Percentiles rank a stretch among this genome's conserved stretches.
phyloP scores from a whole-genome alignment of 2,329 filamentous ascomycete genomes.

The Aspergillus caelatus region DNA sequence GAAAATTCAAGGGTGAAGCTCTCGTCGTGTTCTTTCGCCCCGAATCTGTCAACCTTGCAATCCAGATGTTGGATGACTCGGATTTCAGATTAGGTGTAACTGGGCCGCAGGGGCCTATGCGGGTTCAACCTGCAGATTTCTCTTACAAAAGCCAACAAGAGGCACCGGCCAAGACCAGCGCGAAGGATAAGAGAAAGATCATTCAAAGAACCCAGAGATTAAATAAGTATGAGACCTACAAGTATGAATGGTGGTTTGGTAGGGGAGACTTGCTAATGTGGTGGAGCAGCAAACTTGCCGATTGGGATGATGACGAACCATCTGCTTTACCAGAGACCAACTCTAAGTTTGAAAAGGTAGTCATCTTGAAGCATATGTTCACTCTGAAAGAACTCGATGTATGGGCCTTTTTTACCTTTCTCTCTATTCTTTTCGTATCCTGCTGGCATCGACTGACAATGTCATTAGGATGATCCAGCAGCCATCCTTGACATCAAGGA shows the following conservation, averaged over 20 bases:
- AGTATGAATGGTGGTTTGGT: not conserved
- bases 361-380: conserved; percentile 93
- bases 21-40: conserved; percentile 93
- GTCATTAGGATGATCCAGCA: conserved; percentile 68
- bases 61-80: conserved; percentile 57
- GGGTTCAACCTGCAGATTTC: conserved; percentile 80
- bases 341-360: conserved; percentile 72
- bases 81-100: conserved; percentile 71
- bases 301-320: conserved; percentile 92
- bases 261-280: conserved; percentile 19
- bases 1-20: conserved; percentile 90
- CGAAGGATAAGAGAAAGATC: conserved; percentile 81
- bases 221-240: conserved; percentile 56
- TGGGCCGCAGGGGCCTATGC: conserved; percentile 65
- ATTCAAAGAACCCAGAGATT: conserved; percentile 90
- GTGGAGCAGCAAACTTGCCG: conserved; percentile 72
- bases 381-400: conserved; percentile 77
- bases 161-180: conserved; percentile 53
- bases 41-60: conserved; percentile 75
- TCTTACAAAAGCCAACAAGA: conserved; percentile 90
- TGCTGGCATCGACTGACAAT: conserved; percentile 20
- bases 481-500: conserved; percentile 90
- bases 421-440: not conserved
- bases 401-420: conserved; percentile 10
- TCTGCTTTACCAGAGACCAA: conserved; percentile 59